Percentiles rank a stretch among this genome's conserved stretches.
phyloP scores from a whole-genome alignment of 306 rosid genomes.

The Inga oerstediana region DNA sequence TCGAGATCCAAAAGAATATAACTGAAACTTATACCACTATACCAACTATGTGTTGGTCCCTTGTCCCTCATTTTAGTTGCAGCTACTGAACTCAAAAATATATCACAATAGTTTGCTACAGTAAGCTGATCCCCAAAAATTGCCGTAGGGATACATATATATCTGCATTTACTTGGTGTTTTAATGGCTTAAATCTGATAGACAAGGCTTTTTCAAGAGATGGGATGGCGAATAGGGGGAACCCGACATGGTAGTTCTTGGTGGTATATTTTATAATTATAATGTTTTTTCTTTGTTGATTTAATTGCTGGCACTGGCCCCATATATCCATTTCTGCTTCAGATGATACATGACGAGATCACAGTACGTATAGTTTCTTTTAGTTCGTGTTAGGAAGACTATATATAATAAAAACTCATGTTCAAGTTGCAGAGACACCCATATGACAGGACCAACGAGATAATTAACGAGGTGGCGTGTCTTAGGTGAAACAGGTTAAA shows the following conservation, averaged over 20 bases:
- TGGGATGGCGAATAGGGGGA: background rate
- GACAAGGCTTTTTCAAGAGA: slow-evolving; percentile 15
- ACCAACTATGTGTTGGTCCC: background rate
- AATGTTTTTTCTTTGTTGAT: background rate
- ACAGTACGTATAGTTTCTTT: background rate
- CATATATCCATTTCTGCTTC: background rate
- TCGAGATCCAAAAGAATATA: too few species aligned
- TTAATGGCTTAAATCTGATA: background rate
- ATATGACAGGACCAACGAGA: background rate
- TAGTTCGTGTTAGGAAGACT: background rate
- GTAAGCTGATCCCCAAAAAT: too few species aligned
- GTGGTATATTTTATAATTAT: background rate
- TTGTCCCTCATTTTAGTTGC: background rate
- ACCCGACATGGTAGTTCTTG: background rate
- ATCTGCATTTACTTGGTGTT: slow-evolving; percentile 4
- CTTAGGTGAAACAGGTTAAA: background rate
- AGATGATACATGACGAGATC: background rate
- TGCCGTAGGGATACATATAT: too few species aligned
- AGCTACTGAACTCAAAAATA: too few species aligned
- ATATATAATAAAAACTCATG: background rate
- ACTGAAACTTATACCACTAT: rapidly evolving
- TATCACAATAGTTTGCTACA: too few species aligned
- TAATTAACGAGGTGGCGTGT: background rate
- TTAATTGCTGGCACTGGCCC: background rate
- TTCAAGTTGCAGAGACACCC: background rate